A percentile compares a stretch with the other conserved stretches of the same genome.
Conservation (phyloP, 352 stramenopile genomes). For the Phytophthora citricola region DNA sequence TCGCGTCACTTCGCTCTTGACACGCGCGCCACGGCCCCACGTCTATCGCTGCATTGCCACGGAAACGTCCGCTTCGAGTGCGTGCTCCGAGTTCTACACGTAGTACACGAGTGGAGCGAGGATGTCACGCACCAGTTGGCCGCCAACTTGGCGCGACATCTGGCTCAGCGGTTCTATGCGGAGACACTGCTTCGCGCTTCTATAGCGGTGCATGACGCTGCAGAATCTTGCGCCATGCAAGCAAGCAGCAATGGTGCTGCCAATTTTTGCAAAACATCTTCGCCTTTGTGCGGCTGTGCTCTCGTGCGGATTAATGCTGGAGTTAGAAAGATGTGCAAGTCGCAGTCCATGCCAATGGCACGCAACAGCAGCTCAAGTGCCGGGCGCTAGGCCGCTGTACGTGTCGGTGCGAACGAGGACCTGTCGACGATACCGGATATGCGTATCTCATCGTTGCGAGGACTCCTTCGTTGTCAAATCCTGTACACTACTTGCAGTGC, state of each 20-base stretch:
- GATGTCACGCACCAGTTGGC: slow-evolving; percentile 8
- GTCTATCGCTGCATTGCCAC: slow-evolving; percentile 6
- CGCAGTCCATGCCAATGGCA: neutral
- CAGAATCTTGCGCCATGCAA: slow-evolving; percentile 6
- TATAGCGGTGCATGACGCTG: slow-evolving; percentile 13
- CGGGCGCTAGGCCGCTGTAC: neutral
- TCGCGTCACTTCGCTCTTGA: slow-evolving; percentile 20
- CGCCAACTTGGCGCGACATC: slow-evolving; percentile 5
- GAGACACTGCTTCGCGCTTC: slow-evolving; percentile 11
- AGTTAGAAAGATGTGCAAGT: slow-evolving; percentile 16
- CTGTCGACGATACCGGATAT: neutral
- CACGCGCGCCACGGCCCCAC: slow-evolving; percentile 8
- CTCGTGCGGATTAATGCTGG: slow-evolving; percentile 11
- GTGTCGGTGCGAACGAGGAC: no score
- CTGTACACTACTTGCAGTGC: neutral
- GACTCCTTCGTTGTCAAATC: neutral
- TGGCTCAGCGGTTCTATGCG: slow-evolving; percentile 16
- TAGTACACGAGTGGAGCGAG: neutral
- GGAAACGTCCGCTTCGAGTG: neutral
- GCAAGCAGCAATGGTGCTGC: slow-evolving; percentile 2
- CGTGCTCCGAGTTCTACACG: neutral
- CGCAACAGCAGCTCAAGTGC: neutral
- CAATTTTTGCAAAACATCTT: slow-evolving; percentile 17
- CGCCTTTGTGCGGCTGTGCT: slow-evolving; percentile 19
- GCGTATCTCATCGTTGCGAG: neutral